These are phyloP conservation scores for Scheffersomyces quercinus DNA, from an alignment of 1,139 yeast genomes.

Conservation along the genomic window DNA sequence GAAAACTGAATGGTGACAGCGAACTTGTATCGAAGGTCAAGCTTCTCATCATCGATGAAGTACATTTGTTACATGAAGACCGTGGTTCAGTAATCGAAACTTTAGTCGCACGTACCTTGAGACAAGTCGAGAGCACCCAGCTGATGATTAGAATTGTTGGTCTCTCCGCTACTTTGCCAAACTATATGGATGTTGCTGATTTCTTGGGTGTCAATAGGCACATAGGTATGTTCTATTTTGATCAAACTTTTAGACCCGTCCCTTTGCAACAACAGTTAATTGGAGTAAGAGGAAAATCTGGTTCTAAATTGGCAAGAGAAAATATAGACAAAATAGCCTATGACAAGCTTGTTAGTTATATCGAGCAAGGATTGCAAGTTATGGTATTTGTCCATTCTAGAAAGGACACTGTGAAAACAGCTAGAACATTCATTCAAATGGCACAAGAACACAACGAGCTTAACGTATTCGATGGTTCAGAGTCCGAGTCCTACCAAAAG, in stretches of 20 bases:
- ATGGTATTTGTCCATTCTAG: slow-evolving; percentile 98
- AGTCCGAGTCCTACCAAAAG: slow-evolving; percentile 41
- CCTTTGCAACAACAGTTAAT: slow-evolving; percentile 86
- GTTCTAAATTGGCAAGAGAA: slow-evolving; percentile 65
- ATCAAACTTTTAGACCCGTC: slow-evolving; percentile 89
- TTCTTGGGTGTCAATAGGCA: slow-evolving; percentile 88
- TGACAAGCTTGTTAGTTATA: slow-evolving; percentile 69
- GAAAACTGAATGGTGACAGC: slow-evolving; percentile 83
- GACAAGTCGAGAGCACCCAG: slow-evolving; percentile 93
- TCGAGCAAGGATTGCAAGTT: slow-evolving; percentile 77
- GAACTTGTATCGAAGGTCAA: slow-evolving; percentile 85
- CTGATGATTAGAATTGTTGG: slow-evolving; percentile 96
- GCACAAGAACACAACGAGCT: slow-evolving; percentile 62
- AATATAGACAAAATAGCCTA: slow-evolving; percentile 77
- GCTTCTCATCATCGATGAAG: slow-evolving; percentile 89
- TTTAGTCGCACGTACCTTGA: slow-evolving; percentile 87
- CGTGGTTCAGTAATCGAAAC: slow-evolving; percentile 98
- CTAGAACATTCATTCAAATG: slow-evolving; percentile 68
- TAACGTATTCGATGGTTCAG: slow-evolving; percentile 62
- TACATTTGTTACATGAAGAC: slow-evolving; percentile 94
- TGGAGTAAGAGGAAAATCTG: slow-evolving; percentile 86
- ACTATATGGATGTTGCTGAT: slow-evolving; percentile 92
- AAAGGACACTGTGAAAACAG: slow-evolving; percentile 86
- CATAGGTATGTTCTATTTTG: slow-evolving; percentile 92
- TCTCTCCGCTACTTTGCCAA: slow-evolving; percentile 93